A percentile compares a stretch with the other conserved stretches of the same genome.
Evolutionary conservation across 192 early-diverging fungal genomes (phyloP).

Genomic region (Coemansia sp.): DNA sequence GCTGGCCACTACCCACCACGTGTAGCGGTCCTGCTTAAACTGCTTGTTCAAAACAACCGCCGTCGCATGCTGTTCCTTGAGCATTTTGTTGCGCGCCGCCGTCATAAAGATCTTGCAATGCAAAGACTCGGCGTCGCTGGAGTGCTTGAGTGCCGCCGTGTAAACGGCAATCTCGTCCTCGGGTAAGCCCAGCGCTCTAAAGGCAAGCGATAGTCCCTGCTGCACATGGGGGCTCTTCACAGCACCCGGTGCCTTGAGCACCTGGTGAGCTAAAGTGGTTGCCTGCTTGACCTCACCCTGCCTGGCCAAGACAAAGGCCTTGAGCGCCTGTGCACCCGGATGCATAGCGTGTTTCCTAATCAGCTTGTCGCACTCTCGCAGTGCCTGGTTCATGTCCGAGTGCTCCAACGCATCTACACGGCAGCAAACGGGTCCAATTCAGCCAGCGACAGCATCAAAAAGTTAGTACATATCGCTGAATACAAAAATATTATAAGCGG

Average conservation of each 20-base stretch:
- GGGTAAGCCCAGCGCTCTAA: constrained; percentile 9
- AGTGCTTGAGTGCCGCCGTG: constrained; percentile 55
- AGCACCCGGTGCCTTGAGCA: constrained; percentile 34
- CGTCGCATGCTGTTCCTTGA: constrained; percentile 53
- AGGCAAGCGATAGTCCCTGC: constrained; percentile 26
- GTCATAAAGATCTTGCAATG: constrained; percentile 80
- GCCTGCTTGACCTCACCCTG: constrained; percentile 64
- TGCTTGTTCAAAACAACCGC: constrained; percentile 77
- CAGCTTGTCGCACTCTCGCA: constrained; percentile 23
- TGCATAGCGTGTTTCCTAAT: constrained; percentile 36
- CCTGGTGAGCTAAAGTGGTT: constrained; percentile 55
- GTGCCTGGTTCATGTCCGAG: constrained; percentile 13
- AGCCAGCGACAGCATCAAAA: too few relatives aligned
- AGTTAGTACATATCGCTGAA: neutral
- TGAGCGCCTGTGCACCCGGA: constrained; percentile 59
- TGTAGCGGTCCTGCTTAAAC: constrained; percentile 72
- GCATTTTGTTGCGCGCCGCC: constrained; percentile 63
- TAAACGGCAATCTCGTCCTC: constrained; percentile 73
- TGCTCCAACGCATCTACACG: constrained; percentile 28
- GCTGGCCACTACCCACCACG: constrained; percentile 84
- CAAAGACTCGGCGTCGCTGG: constrained; percentile 68
- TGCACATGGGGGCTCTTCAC: constrained; percentile 27
- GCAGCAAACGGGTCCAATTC: neutral
- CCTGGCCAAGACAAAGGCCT: constrained; percentile 65
- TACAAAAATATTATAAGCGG: neutral